Evolutionary conservation across 257 asterid species (phyloP), one percentile per base, ranked within the genome.

Genomic region (Solanum paucissectum): DNA sequence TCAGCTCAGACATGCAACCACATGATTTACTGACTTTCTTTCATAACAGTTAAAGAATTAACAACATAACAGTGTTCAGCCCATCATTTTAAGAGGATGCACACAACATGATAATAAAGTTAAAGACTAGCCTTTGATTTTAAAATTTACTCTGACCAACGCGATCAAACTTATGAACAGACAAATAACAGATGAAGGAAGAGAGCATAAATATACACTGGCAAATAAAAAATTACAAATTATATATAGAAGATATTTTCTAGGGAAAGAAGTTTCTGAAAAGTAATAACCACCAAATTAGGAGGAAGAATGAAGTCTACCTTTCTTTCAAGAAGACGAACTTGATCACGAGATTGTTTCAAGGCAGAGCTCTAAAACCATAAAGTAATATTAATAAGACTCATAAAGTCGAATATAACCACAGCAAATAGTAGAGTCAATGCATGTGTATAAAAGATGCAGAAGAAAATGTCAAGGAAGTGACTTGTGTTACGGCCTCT

Each of bases 301-400:
- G 55, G 71, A 83, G 87, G 83, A 36, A 27, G 49, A 37, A 88
- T 36, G 33, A 36, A 58, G 29, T 64, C 66, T 88, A 97, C 99
- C 99, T 93, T 97, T 91, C 93, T 96, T 93, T 96, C 99, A 75
- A 97, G 92, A 84, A 87, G 88, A 72, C 92, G 94, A 76, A 95
- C 98, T 90, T 89, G 95, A 82, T 93, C 92, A 87, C 99, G 98
- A 75, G 98, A 93, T 83, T 93, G 94, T 91, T 93, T 94, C 94
- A 97, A 89, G 85, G 89, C 88, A 87, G 95, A 90, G 90, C 99
- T 97, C 99, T 97, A 94, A 89, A 76, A 92, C 88, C 86, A 49
- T 77, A 86, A 88, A 88, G 13, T 42, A 82, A 55, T 11, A 92
- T 52, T 77, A 58, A 81, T 76, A 64, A 77, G 90, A 89, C 84